These are phyloP conservation scores for Solioccasus polychromus DNA, from an alignment of 768 basidiomycete genomes.

Conservation along the genomic window DNA sequence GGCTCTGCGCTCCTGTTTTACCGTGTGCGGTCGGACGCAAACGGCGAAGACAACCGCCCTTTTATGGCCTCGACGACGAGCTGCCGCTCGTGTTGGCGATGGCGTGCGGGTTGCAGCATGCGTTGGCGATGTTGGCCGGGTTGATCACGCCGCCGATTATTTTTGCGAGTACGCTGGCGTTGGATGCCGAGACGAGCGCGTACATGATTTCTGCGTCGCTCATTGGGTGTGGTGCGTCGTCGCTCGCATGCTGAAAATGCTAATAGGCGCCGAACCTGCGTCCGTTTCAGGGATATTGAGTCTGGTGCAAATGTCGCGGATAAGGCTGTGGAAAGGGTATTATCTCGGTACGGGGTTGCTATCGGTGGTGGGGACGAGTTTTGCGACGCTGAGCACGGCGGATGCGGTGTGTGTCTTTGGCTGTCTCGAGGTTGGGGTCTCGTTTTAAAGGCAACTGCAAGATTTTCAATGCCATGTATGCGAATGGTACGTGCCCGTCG, in stretches of 20 bases:
- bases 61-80: conserved; percentile 71
- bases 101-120: conserved; percentile 70
- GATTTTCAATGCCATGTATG: conserved; percentile 79
- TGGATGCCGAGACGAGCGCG: conserved; percentile 56
- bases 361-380: conserved; percentile 79
- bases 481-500: conserved; percentile 71
- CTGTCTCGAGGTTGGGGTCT: background rate
- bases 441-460: conserved; percentile 19
- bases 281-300: conserved; percentile 62
- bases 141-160: conserved; percentile 84
- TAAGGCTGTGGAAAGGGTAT: conserved; percentile 59
- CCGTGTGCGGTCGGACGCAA: conserved; percentile 48
- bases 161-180: conserved; percentile 59
- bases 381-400: conserved; percentile 74
- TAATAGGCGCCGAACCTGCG: no score
- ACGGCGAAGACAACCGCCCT: conserved; percentile 52
- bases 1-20: conserved; percentile 66
- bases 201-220: conserved; percentile 83
- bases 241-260: no score
- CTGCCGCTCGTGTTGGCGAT: conserved; percentile 73
- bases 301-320: conserved; percentile 73
- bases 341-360: conserved; percentile 79
- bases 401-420: conserved; percentile 46
- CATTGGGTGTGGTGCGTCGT: conserved; percentile 61
- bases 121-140: conserved; percentile 80